Evolutionary conservation across 164 flowering plant genomes (phyloP).

Genomic region (Stephania japonica): DNA sequence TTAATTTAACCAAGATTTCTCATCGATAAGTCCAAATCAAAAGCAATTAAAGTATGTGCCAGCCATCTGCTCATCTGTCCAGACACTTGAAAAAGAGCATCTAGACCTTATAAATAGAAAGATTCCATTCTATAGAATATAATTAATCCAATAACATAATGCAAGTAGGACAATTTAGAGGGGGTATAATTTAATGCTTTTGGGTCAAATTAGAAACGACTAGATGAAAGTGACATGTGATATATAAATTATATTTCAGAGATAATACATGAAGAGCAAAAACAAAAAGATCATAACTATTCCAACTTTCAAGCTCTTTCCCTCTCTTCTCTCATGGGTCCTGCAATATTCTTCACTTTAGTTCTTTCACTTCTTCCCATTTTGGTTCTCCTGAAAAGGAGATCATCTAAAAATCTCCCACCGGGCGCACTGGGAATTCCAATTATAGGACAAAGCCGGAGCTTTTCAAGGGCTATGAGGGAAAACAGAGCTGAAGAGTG

Average conservation of each 20-base stretch:
- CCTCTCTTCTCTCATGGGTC: conserved; percentile 2
- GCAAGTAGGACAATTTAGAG: neutral
- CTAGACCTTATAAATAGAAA: neutral
- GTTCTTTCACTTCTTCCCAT: conserved; percentile 15
- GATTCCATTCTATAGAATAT: neutral
- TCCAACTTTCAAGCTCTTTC: neutral
- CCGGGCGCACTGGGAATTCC: conserved; percentile 39
- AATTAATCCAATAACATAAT: neutral
- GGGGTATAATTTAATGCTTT: neutral
- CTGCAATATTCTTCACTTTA: conserved; percentile 10
- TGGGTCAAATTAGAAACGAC: neutral
- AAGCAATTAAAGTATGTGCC: neutral
- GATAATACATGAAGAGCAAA: neutral
- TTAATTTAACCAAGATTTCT: neutral
- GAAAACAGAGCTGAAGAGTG: conserved; percentile 33
- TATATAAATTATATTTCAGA: neutral
- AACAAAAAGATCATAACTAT: neutral
- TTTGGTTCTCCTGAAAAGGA: conserved; percentile 13
- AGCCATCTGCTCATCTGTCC: neutral
- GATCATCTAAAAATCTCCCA: conserved; percentile 16
- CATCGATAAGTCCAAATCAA: neutral
- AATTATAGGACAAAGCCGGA: conserved; percentile 33
- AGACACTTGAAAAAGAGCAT: neutral
- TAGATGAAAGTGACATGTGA: neutral
- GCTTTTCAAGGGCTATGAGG: conserved; percentile 26